Evolutionary conservation across 2,329 filamentous ascomycete species (phyloP).

Genomic region (Purpureocillium lavendulum): DNA sequence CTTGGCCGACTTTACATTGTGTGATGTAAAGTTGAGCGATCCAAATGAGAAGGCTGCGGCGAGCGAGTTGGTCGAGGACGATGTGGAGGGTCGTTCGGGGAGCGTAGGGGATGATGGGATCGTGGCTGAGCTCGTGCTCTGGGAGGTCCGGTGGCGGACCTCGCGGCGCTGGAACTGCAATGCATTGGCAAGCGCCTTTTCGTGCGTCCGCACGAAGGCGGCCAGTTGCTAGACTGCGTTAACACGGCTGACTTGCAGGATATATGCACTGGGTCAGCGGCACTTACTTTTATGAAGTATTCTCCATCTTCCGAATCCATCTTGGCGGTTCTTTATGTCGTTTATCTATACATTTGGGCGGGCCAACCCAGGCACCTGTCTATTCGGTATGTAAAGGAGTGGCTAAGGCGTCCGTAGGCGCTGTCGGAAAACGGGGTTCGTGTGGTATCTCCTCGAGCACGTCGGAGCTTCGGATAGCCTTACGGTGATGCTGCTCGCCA

Average conservation of each 20-base stretch:
- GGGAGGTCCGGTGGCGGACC: slow-evolving; percentile 60
- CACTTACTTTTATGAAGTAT: slow-evolving; percentile 73
- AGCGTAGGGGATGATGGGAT: slow-evolving; percentile 48
- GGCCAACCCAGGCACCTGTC: neutral
- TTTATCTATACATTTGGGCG: slow-evolving; percentile 21
- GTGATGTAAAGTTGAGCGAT: slow-evolving; percentile 74
- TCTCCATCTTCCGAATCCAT: slow-evolving; percentile 90
- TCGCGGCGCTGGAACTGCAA: slow-evolving; percentile 72
- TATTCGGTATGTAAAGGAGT: neutral
- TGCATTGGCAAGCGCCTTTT: slow-evolving; percentile 94
- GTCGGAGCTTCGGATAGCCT: too few relatives aligned
- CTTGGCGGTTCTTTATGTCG: slow-evolving; percentile 25
- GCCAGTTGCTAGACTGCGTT: slow-evolving; percentile 69
- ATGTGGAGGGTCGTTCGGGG: slow-evolving; percentile 54
- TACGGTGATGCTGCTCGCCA: too few relatives aligned
- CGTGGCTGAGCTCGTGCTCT: slow-evolving; percentile 52
- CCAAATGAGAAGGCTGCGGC: slow-evolving; percentile 83
- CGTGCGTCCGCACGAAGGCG: slow-evolving; percentile 91
- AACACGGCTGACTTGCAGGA: slow-evolving; percentile 14
- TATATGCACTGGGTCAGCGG: neutral
- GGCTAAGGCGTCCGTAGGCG: neutral
- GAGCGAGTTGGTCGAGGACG: slow-evolving; percentile 63
- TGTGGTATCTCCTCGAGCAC: too few relatives aligned
- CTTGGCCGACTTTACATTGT: slow-evolving; percentile 80
- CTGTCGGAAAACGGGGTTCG: too few relatives aligned